phyloP scores from a whole-genome alignment of 225 moss, liverwort and hornwort genomes.

The Sphagnum contortum region DNA sequence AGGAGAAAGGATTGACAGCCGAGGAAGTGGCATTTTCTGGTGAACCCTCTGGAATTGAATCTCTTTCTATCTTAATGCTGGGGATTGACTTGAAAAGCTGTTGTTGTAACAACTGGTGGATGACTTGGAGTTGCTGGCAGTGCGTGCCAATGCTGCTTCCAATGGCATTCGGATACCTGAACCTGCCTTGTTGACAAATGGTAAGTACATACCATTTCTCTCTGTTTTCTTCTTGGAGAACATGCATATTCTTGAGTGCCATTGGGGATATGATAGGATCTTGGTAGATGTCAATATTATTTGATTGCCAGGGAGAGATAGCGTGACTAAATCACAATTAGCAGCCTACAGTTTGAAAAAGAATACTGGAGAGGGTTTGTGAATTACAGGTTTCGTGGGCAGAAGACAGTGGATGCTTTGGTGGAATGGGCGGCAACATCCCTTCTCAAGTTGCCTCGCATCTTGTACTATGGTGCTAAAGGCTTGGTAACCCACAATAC shows the following conservation, averaged over 20 bases:
- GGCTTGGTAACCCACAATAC: slow-evolving; percentile 6
- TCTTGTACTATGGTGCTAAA: slow-evolving; percentile 35
- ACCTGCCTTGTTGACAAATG: slow-evolving; percentile 31
- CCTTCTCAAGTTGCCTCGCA: slow-evolving; percentile 51
- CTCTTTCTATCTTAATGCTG: too few species aligned
- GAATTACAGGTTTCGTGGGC: slow-evolving; percentile 11
- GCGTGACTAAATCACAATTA: too few species aligned
- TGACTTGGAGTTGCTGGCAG: slow-evolving; percentile 83
- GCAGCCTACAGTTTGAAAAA: too few species aligned
- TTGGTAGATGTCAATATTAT: too few species aligned
- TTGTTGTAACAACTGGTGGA: slow-evolving; percentile 64
- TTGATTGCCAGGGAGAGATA: too few species aligned
- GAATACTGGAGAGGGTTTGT: too few species aligned
- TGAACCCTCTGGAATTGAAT: too few species aligned
- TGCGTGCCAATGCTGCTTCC: slow-evolving; percentile 59
- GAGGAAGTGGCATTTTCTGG: too few species aligned
- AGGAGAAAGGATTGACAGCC: neutral
- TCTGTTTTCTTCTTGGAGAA: neutral
- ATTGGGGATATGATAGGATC: too few species aligned
- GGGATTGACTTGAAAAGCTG: too few species aligned
- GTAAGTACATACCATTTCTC: slow-evolving; percentile 17
- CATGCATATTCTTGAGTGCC: neutral
- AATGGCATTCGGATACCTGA: slow-evolving; percentile 77
- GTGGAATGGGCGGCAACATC: slow-evolving; percentile 56
- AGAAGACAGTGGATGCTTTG: slow-evolving; percentile 33